Percentiles rank a stretch among this genome's conserved stretches.
Conservation (phyloP, 2,329 filamentous ascomycete genomes). For the Cadophora sp. region DNA sequence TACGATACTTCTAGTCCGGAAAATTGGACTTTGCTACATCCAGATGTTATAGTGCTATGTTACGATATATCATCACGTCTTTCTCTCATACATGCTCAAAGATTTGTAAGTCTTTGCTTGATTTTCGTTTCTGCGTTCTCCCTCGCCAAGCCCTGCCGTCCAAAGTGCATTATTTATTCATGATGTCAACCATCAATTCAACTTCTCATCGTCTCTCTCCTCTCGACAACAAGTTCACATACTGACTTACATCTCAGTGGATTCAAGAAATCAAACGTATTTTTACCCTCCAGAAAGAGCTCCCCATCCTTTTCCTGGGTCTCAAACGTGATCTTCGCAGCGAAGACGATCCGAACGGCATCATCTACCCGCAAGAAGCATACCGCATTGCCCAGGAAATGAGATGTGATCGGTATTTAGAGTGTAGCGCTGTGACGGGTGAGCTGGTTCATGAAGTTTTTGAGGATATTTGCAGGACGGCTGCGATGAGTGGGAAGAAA, state of each 20-base stretch:
- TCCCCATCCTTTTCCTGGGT: slow-evolving; percentile 64
- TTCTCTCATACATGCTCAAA: slow-evolving; percentile 64
- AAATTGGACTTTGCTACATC: slow-evolving; percentile 63
- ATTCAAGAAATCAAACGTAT: slow-evolving; percentile 58
- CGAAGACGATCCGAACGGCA: slow-evolving; percentile 63
- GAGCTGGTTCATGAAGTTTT: slow-evolving; percentile 63
- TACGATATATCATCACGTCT: slow-evolving; percentile 66
- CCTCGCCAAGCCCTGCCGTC: background rate
- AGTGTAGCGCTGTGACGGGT: slow-evolving; percentile 67
- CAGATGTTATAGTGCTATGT: slow-evolving; percentile 64
- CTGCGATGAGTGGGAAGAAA: slow-evolving; percentile 54
- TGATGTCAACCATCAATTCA: too few relatives aligned
- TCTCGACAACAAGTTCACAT: background rate
- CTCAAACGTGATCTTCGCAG: slow-evolving; percentile 65
- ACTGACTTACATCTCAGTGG: slow-evolving; percentile 54
- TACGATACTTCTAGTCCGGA: slow-evolving; percentile 65
- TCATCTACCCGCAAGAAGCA: slow-evolving; percentile 67
- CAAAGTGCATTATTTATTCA: background rate
- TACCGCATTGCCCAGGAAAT: slow-evolving; percentile 63
- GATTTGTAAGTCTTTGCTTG: slow-evolving; percentile 53
- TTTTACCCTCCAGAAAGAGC: slow-evolving; percentile 51
- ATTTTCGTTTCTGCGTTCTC: background rate
- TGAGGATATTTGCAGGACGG: slow-evolving; percentile 66
- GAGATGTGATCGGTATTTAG: slow-evolving; percentile 67
- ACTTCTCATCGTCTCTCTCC: too few relatives aligned